A percentile compares a stretch with the other conserved stretches of the same genome.
Evolutionary conservation across 345 rosid species (phyloP).

Genomic region (Bruguiera parviflora): DNA sequence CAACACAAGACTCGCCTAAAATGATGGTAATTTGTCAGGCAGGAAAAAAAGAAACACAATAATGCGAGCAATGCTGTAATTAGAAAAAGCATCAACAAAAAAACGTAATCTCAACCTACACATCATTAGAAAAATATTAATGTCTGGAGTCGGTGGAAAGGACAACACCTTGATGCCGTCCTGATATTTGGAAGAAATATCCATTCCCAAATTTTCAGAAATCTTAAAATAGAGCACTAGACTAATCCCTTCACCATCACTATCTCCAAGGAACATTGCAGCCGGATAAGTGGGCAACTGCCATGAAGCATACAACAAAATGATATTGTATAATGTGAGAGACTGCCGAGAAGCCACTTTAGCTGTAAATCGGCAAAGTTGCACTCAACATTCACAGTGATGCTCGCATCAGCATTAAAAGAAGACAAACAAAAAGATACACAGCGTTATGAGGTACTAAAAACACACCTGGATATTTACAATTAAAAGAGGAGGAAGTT

Average conservation of each 20-base stretch:
- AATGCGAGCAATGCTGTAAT: too few species aligned
- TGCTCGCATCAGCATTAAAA: not conserved
- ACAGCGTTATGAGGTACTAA: not conserved
- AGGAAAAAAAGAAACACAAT: too few species aligned
- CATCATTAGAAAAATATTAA: too few species aligned
- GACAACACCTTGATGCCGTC: conserved; percentile 65
- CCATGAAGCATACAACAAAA: conserved; percentile 11
- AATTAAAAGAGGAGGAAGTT: conserved; percentile 70
- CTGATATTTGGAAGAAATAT: conserved; percentile 56
- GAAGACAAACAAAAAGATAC: not conserved
- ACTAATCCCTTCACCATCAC: conserved; percentile 94
- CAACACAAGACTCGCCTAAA: too few species aligned
- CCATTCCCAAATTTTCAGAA: conserved; percentile 57
- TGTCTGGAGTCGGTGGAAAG: not conserved
- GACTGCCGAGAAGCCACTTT: not conserved
- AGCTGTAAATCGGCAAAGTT: not conserved
- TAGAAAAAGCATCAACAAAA: too few species aligned
- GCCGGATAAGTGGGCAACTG: conserved; percentile 96
- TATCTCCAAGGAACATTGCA: conserved; percentile 81
- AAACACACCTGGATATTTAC: conserved; percentile 83
- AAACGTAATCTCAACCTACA: too few species aligned
- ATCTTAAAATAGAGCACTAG: conserved; percentile 77
- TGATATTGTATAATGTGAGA: conserved; percentile 8
- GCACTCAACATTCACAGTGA: too few species aligned
- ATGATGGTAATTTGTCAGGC: too few species aligned